Base-by-base conservation (phyloP, 1,284 basidiomycete species). In the Phylloboletellus chloephorus region DNA sequence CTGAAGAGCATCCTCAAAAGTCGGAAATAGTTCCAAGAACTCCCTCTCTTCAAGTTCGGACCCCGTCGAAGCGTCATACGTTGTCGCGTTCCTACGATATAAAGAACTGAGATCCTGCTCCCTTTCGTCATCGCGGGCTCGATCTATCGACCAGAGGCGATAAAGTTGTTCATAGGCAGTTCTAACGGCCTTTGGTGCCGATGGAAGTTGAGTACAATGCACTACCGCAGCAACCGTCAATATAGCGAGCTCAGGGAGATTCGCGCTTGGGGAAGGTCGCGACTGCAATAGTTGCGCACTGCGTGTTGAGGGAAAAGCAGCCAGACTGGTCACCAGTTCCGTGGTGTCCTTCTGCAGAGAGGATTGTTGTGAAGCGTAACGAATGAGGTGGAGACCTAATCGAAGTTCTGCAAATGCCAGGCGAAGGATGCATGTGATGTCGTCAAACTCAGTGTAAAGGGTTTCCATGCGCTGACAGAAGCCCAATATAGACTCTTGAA, bases 91-190 rank as follows among this genome's bases (percentile, higher is more conserved):
- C 41, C 74, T 72, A 28, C 85, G 84, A 71, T 97, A 99, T 13
- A 98, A 64, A 36, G 87, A 88, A 22, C 79, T 76, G 0, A 79
- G 74, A 24, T 80, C 79, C 28, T 77, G 74, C 26, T 79, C 77
- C 13, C 68, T 73, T 49, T 88, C 76, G 31, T 78, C 73, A 47
- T 83, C 80, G 45, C 78, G 78, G 20, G 81, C 78, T 29, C 81
- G 78, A 55, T 96, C 88, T 24, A 85, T 79, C 23, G 79, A 72
- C 94, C 94, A 98, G 7, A 95, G 72, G 15, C 80, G 73, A 43
- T 82, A 76, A 1, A 84, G 71, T 52, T 85, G 80, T 43, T 90
- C 84, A 54, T 91, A 93, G 7, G 74, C 60, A 3, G 57, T 56
- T 31, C 76, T 69, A 12, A 89, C 35, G 4, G 50, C 35, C 12